Percentiles rank a stretch among this genome's conserved stretches.
Evolutionary conservation across 2,329 filamentous ascomycete species (phyloP).

Genomic region (Fusarium sp.): DNA sequence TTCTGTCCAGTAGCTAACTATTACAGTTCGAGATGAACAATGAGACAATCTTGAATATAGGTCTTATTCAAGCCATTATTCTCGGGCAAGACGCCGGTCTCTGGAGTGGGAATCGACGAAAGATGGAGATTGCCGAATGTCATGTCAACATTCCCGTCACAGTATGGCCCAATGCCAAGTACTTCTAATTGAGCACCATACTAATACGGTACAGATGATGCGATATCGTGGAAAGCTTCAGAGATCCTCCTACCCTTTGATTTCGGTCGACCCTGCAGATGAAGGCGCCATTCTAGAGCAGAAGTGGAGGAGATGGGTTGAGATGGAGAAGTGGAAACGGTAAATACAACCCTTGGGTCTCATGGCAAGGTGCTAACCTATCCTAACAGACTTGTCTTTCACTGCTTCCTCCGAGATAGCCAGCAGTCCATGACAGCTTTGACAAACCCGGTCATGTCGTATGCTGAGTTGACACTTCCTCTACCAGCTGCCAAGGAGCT

Average conservation of each 20-base stretch:
- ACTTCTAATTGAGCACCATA: not conserved
- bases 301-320: conserved; percentile 74
- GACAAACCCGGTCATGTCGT: conserved; percentile 73
- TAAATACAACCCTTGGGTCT: conserved; percentile 33
- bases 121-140: conserved; percentile 67
- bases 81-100: conserved; percentile 61
- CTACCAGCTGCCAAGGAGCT: conserved; percentile 70
- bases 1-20: not conserved
- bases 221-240: conserved; percentile 68
- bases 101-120: conserved; percentile 65
- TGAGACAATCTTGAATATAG: conserved; percentile 56
- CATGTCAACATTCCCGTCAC: conserved; percentile 58
- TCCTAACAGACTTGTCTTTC: conserved; percentile 65
- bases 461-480: conserved; percentile 74
- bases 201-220: conserved; percentile 57
- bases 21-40: conserved; percentile 62
- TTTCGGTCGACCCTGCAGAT: conserved; percentile 64
- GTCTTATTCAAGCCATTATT: conserved; percentile 61
- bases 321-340: conserved; percentile 74
- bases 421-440: conserved; percentile 75
- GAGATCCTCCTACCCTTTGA: conserved; percentile 61
- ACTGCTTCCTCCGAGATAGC: conserved; percentile 72
- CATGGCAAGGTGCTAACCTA: conserved; percentile 15
- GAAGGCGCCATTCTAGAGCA: conserved; percentile 65
- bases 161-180: conserved; percentile 45